Evolutionary conservation across 305 asterid genomes (phyloP), one percentile per base, ranked within the genome.

Genomic region (Ilex paraguariensis): DNA sequence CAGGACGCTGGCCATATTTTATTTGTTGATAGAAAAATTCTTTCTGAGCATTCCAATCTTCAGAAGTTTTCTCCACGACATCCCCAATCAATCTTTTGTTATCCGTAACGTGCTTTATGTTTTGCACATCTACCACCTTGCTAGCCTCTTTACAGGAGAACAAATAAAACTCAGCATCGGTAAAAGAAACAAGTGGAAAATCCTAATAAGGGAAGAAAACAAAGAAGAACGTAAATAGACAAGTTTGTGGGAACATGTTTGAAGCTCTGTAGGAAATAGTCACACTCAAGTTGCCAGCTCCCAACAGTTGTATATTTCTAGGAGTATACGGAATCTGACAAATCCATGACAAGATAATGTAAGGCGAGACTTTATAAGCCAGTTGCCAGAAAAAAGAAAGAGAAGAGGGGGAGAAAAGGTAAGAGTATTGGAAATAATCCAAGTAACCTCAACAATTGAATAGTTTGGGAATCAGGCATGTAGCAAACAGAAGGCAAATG

Each of bases 31-130:
- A 84, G 67, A 84, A 77, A 55, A 53, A 30, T 46, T 80, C 82
- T 74, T 86, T 85, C 83, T 84, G 87, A 68, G 55, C 42, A 57
- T 77, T 73, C 95, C 96, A 86, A 68, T 79, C 87, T 54, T 66
- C 72, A 60, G 75, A 85, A 21, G 72, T 84, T 72, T 81, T 79
- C 76, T 75, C 87, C 59, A 84, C 71, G 45, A 71, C 61, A 36
- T 89, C 87, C 39, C 96, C 97, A 32, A 89, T 74, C 79, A 78
- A 65, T 59, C 65, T 78, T 67, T 61, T 67, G n/a, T 67, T 70
- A 56, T 88, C 91, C 3, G 81, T 75, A 67, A 82, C 79, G 81
- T 84, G 96, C 82, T 86, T 80, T 69, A 86, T 72, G 48, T 79
- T 70, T 64, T 79, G 75, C 0, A 91, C 76, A 57, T 86, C 88